These are phyloP conservation scores for Pilaira anomala DNA, from an alignment of 192 early-diverging fungal species.

Conservation along the genomic window DNA sequence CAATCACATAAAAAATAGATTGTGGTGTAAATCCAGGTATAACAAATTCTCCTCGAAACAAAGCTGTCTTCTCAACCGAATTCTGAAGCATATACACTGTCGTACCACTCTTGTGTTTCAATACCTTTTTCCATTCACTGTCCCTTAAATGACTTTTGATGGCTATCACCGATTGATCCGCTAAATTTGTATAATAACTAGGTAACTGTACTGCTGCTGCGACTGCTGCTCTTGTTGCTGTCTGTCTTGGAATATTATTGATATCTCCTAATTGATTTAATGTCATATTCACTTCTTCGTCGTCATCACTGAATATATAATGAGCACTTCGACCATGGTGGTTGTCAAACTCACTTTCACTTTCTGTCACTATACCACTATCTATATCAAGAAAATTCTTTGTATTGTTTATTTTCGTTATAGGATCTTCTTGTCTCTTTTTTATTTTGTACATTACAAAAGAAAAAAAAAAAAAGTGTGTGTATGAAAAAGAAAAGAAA, in stretches of 20 bases:
- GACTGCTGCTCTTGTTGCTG: constrained; percentile 1
- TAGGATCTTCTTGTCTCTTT: neutral
- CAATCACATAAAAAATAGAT: constrained; percentile 49
- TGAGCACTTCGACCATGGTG: neutral
- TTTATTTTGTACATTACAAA: neutral
- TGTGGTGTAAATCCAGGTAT: constrained; percentile 46
- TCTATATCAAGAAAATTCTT: constrained; percentile 14
- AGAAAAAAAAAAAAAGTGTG: neutral
- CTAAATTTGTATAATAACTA: constrained; percentile 32
- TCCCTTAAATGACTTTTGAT: constrained; percentile 35
- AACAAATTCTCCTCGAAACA: constrained; percentile 45
- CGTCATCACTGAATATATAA: constrained; percentile 21
- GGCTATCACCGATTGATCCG: constrained; percentile 37
- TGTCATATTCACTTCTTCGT: neutral
- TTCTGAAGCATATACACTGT: constrained; percentile 38
- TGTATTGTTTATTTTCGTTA: neutral
- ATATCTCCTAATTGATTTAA: neutral
- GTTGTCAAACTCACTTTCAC: constrained; percentile 16
- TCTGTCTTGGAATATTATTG: neutral
- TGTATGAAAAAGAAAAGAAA: too few species aligned
- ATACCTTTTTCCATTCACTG: constrained; percentile 45
- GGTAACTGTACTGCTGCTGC: neutral
- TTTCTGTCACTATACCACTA: constrained; percentile 26
- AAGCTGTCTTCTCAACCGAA: constrained; percentile 34
- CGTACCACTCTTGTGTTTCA: constrained; percentile 46